phyloP scores from a whole-genome alignment of 371 early-diverging fungal species.

The Mortierella sp. region DNA sequence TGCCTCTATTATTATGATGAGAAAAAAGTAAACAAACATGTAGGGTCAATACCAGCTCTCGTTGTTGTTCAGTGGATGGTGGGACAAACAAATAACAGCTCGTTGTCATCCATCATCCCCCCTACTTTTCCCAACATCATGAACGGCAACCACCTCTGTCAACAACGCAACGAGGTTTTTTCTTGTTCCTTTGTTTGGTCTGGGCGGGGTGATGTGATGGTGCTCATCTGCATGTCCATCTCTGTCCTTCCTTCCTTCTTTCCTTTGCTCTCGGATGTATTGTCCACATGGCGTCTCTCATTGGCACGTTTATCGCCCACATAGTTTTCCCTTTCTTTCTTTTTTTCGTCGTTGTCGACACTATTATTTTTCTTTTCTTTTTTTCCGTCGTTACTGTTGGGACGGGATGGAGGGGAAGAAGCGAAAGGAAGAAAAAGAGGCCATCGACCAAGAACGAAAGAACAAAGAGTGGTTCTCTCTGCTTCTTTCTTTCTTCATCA shows the following conservation, averaged over 20 bases:
- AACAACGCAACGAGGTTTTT: not conserved
- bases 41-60: not conserved
- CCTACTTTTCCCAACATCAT: not conserved
- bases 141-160: not conserved
- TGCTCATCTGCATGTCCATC: slow-evolving; percentile 9
- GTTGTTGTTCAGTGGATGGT: too few relatives aligned
- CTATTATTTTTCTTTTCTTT: not conserved
- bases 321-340: not conserved
- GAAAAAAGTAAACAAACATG: not conserved
- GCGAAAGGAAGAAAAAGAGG: not conserved
- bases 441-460: not conserved
- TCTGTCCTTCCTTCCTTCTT: not conserved
- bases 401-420: slow-evolving; percentile 5
- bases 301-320: not conserved
- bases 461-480: too few relatives aligned
- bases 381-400: slow-evolving; percentile 1
- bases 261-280: not conserved
- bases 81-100: too few relatives aligned
- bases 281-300: slow-evolving; percentile 5
- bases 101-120: too few relatives aligned
- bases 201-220: not conserved
- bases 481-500: too few relatives aligned
- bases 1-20: not conserved
- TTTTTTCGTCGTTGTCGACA: not conserved
- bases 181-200: not conserved